Evolutionary conservation across 495 filamentous ascomycete species (phyloP).

Genomic region (Annulohypoxylon moriforme): DNA sequence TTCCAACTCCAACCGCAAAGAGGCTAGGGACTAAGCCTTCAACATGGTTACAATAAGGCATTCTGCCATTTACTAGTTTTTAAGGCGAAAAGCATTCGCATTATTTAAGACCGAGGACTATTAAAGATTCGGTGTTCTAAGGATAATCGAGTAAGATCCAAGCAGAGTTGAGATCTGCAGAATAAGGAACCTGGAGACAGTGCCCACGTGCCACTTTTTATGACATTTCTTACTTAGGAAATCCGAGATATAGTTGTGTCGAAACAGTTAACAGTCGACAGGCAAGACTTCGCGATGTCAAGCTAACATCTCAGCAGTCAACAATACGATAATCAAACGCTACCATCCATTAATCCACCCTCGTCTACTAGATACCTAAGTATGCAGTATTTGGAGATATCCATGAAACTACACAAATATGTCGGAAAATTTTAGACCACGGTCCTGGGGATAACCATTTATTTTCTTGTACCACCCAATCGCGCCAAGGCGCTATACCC

Average conservation of each 20-base stretch:
- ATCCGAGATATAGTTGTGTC: neutral
- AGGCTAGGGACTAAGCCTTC: neutral
- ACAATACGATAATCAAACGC: too few relatives aligned
- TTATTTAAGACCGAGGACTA: conserved; percentile 21
- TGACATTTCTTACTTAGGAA: neutral
- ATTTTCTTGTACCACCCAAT: neutral
- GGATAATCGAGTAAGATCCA: conserved; percentile 18
- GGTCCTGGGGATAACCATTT: too few relatives aligned
- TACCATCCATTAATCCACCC: too few relatives aligned
- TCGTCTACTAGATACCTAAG: too few relatives aligned
- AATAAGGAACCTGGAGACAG: conserved; percentile 25
- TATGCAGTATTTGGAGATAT: too few relatives aligned
- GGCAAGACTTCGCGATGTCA: neutral
- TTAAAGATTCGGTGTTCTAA: conserved; percentile 24
- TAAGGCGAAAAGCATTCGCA: neutral
- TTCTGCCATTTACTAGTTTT: neutral
- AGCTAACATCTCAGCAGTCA: too few relatives aligned
- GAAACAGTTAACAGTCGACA: neutral
- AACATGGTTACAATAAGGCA: neutral
- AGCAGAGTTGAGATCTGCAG: conserved; percentile 20
- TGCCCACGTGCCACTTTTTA: conserved; percentile 31
- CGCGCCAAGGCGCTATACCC: neutral
- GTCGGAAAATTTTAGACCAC: neutral
- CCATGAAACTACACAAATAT: too few relatives aligned
- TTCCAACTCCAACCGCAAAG: neutral